These are phyloP conservation scores for Tillandsia fasciculata DNA, from an alignment of 176 grass and related monocot species.

Conservation along the genomic window DNA sequence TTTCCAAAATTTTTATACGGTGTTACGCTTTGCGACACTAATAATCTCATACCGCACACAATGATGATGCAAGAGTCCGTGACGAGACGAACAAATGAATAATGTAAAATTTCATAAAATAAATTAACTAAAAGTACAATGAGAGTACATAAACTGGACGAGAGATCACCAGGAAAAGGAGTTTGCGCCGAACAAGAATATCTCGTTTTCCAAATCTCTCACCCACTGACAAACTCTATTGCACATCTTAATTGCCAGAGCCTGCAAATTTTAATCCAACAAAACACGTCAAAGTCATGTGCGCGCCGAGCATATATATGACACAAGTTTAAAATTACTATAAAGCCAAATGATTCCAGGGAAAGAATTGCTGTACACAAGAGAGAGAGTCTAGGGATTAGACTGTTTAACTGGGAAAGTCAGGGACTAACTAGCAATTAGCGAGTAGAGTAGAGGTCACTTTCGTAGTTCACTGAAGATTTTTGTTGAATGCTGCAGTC, in stretches of 20 bases:
- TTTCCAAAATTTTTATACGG: too few relatives aligned
- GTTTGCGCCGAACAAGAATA: constrained; percentile 87
- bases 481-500: too few relatives aligned
- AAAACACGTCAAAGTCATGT: background rate
- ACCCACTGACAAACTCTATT: constrained; percentile 96
- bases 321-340: too few relatives aligned
- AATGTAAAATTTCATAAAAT: constrained; percentile 22
- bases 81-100: constrained; percentile 18
- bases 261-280: constrained; percentile 28
- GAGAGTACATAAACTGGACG: constrained; percentile 29
- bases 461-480: too few relatives aligned
- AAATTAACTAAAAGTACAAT: constrained; percentile 5
- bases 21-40: background rate
- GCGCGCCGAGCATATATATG: too few relatives aligned
- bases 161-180: constrained; percentile 93
- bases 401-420: too few relatives aligned
- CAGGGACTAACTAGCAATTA: too few relatives aligned
- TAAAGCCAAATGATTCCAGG: too few relatives aligned
- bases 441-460: too few relatives aligned
- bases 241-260: constrained; percentile 77
- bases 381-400: too few relatives aligned
- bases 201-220: constrained; percentile 84
- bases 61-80: background rate
- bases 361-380: too few relatives aligned
- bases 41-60: constrained; percentile 1